phyloP scores from a whole-genome alignment of 768 basidiomycete species.

The Lactifluus piperatus region DNA sequence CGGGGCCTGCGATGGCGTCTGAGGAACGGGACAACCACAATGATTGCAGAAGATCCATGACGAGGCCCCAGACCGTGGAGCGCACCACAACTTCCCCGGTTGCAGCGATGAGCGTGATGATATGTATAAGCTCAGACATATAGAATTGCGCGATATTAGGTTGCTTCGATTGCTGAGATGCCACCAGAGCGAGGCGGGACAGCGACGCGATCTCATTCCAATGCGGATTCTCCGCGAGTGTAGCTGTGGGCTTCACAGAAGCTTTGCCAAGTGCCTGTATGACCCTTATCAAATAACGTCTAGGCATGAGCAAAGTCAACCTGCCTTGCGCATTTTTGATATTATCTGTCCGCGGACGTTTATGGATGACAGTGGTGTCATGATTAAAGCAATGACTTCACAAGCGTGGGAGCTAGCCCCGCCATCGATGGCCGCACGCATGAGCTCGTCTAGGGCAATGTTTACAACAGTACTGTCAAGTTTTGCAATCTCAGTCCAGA shows the following conservation, averaged over 20 bases:
- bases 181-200: constrained; percentile 62
- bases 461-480: constrained; percentile 61
- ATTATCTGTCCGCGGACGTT: constrained; percentile 72
- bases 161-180: constrained; percentile 58
- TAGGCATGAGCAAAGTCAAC: constrained; percentile 14
- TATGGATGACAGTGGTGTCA: constrained; percentile 67
- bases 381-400: constrained; percentile 65
- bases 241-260: constrained; percentile 50
- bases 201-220: constrained; percentile 81
- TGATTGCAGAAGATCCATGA: constrained; percentile 76
- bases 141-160: constrained; percentile 64
- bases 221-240: constrained; percentile 59
- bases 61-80: constrained; percentile 71
- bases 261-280: constrained; percentile 64
- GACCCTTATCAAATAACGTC: background rate
- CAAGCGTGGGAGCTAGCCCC: constrained; percentile 68
- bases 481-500: constrained; percentile 72
- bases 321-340: constrained; percentile 68
- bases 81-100: constrained; percentile 68
- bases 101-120: constrained; percentile 68
- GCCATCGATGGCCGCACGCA: constrained; percentile 76
- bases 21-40: constrained; percentile 53
- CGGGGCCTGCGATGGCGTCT: constrained; percentile 44
- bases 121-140: constrained; percentile 75
- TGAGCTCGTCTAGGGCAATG: constrained; percentile 68